Percentiles rank a stretch among this genome's conserved stretches.
Conservation (phyloP, 1,139 yeast genomes). For the Candida sp. region DNA sequence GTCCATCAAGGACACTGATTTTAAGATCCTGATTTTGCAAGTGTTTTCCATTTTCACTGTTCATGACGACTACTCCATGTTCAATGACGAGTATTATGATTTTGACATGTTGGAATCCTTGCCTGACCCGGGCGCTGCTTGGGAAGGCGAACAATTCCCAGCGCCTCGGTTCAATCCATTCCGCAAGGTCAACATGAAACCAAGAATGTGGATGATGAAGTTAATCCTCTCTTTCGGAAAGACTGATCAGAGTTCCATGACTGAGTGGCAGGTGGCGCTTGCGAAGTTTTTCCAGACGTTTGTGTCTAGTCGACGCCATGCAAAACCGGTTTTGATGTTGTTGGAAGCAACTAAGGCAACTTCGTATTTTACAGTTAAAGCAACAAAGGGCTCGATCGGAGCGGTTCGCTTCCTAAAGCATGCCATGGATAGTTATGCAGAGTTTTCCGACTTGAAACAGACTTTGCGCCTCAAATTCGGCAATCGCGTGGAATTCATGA, state of each 20-base stretch:
- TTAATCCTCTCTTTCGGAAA: slow-evolving; percentile 1
- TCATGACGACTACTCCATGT: neutral
- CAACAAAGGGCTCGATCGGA: neutral
- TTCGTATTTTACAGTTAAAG: slow-evolving; percentile 4
- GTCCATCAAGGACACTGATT: slow-evolving; percentile 1
- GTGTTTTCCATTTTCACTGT: neutral
- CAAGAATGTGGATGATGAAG: neutral
- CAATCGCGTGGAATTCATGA: neutral
- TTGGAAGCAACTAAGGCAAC: neutral
- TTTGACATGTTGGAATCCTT: neutral
- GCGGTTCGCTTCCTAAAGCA: neutral
- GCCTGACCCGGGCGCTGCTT: neutral
- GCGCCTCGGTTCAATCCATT: neutral
- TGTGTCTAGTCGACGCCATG: neutral
- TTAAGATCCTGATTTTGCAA: slow-evolving; percentile 2
- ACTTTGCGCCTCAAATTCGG: neutral
- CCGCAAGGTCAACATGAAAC: neutral
- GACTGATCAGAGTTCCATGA: neutral
- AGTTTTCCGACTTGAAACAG: neutral
- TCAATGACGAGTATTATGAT: neutral
- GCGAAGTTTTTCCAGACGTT: slow-evolving; percentile 1
- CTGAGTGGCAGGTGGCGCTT: slow-evolving; percentile 5
- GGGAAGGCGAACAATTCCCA: neutral
- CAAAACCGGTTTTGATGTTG: neutral
- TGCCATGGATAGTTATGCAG: neutral